Evolutionary conservation across 495 filamentous ascomycete genomes (phyloP), one percentile per base, ranked within the genome.

Genomic region (Tuber umbilicatum): DNA sequence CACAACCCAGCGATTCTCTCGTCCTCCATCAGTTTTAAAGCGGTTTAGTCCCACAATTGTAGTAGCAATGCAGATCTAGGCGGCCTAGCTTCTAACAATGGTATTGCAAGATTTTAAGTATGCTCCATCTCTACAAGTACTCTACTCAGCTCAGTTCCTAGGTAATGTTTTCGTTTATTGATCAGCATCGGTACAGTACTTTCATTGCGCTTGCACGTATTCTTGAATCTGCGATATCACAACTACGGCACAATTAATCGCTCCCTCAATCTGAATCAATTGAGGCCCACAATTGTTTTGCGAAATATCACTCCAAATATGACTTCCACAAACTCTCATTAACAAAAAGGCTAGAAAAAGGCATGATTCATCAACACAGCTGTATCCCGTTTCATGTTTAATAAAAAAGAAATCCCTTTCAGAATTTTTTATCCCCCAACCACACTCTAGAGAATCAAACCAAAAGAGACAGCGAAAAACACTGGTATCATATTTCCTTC

Each of bases 401-500:
- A 64, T 64, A 31, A 10, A 55, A 64, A 64, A 31, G 55, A 64
- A 64, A 64, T 17, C 55, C 50, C n/a, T 9, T n/a, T 64, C 55
- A 64, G 23, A 55, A 27, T 64, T 55, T 50, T 55, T 64, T 64
- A 64, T 64, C 17, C 31, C 27, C 55, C n/a, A 21, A 31, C n/a
- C 55, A 64, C 14, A n/a, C 55, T 31, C 55, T 31, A 64, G 55
- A 64, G 31, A 64, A 64, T 12, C n/a, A 60, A 60, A 64, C 55
- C 55, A 64, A 64, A 64, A 64, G 55, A 64, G 31, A 64, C 27
- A 64, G 55, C 55, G 55, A 64, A 64, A 64, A 64, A 64, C 55
- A 64, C 27, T 64, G 55, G 55, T 64, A 64, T 64, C 55, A n/a
- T 64, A 78, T 79, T 78, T 78, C 69, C 75, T 72, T 74, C 16